These are phyloP conservation scores for Pseudogymnoascus sp. DNA, from an alignment of 2,329 filamentous ascomycete species.

Conservation along the genomic window DNA sequence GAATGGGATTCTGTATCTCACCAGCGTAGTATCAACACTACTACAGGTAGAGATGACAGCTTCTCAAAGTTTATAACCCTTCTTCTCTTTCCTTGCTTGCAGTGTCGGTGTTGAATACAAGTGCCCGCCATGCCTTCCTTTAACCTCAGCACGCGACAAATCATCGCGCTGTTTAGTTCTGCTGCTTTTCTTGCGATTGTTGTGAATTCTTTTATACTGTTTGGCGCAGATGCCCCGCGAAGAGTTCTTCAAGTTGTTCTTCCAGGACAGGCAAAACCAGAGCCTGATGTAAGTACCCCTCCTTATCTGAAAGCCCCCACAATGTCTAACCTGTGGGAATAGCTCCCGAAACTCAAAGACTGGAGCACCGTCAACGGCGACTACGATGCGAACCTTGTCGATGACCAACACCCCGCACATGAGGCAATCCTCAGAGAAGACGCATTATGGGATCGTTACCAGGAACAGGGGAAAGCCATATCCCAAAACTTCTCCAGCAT, in stretches of 20 bases:
- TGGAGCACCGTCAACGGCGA: slow-evolving; percentile 21
- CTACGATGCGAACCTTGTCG: slow-evolving; percentile 21
- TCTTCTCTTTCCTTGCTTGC: not conserved
- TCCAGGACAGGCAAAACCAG: slow-evolving; percentile 15
- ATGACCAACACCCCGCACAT: slow-evolving; percentile 27
- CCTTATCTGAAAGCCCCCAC: slow-evolving; percentile 14
- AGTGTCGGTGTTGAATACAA: not conserved
- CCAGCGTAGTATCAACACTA: not conserved
- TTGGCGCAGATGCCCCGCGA: slow-evolving; percentile 20
- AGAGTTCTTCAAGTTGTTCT: slow-evolving; percentile 22
- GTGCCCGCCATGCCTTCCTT: slow-evolving; percentile 17
- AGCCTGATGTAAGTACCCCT: slow-evolving; percentile 10
- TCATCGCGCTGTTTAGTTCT: slow-evolving; percentile 20
- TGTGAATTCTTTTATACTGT: slow-evolving; percentile 23
- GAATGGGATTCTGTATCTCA: not conserved
- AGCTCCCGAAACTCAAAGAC: slow-evolving; percentile 22
- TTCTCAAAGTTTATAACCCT: not conserved
- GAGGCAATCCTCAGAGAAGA: slow-evolving; percentile 13
- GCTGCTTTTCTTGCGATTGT: slow-evolving; percentile 21
- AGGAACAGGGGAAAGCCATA: slow-evolving; percentile 21
- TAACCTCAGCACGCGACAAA: slow-evolving; percentile 20
- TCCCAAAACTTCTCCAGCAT: slow-evolving; percentile 43
- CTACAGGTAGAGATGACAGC: not conserved
- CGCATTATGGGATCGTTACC: slow-evolving; percentile 23
- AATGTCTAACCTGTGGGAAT: not conserved